A percentile compares a stretch with the other conserved stretches of the same genome.
Evolutionary conservation across 495 filamentous ascomycete species (phyloP).

Genomic region (Aspergillus haitiensis): DNA sequence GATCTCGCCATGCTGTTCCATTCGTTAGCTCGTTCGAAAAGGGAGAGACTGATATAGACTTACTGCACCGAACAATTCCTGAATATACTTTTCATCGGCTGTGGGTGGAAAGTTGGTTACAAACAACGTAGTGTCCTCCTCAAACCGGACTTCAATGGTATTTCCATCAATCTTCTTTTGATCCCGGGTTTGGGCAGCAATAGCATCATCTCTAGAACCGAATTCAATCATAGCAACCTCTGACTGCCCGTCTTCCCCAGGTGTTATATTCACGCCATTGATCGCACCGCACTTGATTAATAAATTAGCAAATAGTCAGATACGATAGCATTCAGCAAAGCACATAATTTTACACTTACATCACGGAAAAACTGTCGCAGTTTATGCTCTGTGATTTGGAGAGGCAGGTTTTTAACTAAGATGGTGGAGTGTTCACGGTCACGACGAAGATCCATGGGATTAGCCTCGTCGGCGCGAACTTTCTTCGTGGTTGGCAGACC

Average conservation of each 20-base stretch:
- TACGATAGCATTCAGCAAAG: neutral
- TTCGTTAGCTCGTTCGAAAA: conserved; percentile 24
- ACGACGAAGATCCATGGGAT: conserved; percentile 57
- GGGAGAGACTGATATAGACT: conserved; percentile 23
- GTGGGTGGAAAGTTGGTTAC: conserved; percentile 88
- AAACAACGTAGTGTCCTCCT: conserved; percentile 74
- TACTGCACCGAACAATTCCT: conserved; percentile 67
- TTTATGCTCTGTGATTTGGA: conserved; percentile 63
- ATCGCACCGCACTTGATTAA: conserved; percentile 66
- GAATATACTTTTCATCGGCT: conserved; percentile 79
- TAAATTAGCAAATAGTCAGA: conserved; percentile 22
- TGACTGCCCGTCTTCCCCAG: conserved; percentile 57
- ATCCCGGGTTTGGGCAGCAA: conserved; percentile 75
- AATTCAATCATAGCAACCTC: conserved; percentile 82
- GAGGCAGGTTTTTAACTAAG: conserved; percentile 73
- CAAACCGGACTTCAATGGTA: conserved; percentile 69
- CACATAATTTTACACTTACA: conserved; percentile 38
- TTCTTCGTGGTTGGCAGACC: conserved; percentile 56
- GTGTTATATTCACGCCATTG: conserved; percentile 66
- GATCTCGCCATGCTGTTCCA: conserved; percentile 68
- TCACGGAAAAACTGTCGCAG: conserved; percentile 88
- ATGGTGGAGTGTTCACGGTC: conserved; percentile 89
- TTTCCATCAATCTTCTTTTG: conserved; percentile 70
- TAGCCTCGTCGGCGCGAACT: conserved; percentile 48
- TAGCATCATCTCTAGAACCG: conserved; percentile 71